These are phyloP conservation scores for Aspergillus vadensis DNA, from an alignment of 2,329 filamentous ascomycete species.

Conservation along the genomic window DNA sequence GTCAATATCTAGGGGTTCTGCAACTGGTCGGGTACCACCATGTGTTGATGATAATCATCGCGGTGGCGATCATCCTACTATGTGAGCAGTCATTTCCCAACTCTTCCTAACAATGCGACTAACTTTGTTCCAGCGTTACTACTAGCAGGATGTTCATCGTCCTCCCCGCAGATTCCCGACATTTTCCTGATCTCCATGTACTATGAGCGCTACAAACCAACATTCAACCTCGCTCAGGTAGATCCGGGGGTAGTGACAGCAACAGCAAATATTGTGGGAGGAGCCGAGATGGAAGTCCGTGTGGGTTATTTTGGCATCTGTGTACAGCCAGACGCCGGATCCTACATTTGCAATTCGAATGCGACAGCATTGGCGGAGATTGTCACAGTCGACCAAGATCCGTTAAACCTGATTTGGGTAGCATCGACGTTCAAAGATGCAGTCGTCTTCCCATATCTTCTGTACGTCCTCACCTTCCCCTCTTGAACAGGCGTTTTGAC, in stretches of 20 bases:
- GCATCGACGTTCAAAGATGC: constrained; percentile 97
- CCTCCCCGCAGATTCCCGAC: constrained; percentile 87
- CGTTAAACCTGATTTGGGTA: constrained; percentile 95
- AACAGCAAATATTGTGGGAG: constrained; percentile 85
- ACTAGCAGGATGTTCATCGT: constrained; percentile 93
- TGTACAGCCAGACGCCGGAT: constrained; percentile 84
- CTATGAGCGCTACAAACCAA: constrained; percentile 83
- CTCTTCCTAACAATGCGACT: constrained; percentile 20
- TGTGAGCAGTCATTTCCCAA: constrained; percentile 63
- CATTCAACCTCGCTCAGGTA: constrained; percentile 83
- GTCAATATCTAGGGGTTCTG: constrained; percentile 52
- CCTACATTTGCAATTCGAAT: constrained; percentile 96
- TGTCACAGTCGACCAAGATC: constrained; percentile 87
- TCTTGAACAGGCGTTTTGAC: not conserved
- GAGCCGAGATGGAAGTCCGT: constrained; percentile 80
- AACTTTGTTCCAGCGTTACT: constrained; percentile 67
- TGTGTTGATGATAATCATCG: constrained; percentile 97
- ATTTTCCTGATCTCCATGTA: constrained; percentile 99
- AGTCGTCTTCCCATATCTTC: constrained; percentile 95
- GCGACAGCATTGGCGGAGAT: constrained; percentile 89
- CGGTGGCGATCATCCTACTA: constrained; percentile 87
- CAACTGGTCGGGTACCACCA: constrained; percentile 71
- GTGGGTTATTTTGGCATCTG: constrained; percentile 99
- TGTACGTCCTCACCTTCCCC: constrained; percentile 61
- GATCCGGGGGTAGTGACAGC: constrained; percentile 83